Conservation (phyloP, 73 alveolate genomes). For the Durusdinium trenchii region DNA sequence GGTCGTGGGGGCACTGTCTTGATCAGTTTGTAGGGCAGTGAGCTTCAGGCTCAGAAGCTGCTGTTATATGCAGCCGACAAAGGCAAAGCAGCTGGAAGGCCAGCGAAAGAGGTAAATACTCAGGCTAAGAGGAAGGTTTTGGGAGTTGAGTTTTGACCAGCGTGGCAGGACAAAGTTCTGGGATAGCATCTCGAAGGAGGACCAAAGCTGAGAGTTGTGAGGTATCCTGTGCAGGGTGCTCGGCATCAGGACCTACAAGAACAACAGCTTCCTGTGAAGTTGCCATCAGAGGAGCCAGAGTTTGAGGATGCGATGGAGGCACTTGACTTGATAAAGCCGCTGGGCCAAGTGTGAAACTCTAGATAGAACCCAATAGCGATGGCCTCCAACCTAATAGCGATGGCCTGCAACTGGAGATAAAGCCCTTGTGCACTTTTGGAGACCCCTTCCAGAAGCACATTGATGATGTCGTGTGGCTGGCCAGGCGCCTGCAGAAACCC, state of each 20-base stretch:
- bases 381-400: too few relatives aligned
- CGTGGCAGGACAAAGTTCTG: slow-evolving; percentile 69
- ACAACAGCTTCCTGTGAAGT: slow-evolving; percentile 80
- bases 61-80: slow-evolving; percentile 73
- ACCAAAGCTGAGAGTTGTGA: neutral
- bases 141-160: neutral
- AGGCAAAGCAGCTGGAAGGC: slow-evolving; percentile 92
- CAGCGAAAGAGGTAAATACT: neutral
- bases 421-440: too few relatives aligned
- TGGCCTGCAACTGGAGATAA: too few relatives aligned
- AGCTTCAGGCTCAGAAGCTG: slow-evolving; percentile 85
- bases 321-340: too few relatives aligned
- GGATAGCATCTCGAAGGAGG: slow-evolving; percentile 89
- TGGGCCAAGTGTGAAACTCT: too few relatives aligned
- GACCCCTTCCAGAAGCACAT: too few relatives aligned
- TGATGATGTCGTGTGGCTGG: neutral
- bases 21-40: neutral
- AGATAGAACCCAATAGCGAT: too few relatives aligned
- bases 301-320: slow-evolving; percentile 81
- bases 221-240: neutral
- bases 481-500: neutral
- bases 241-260: slow-evolving; percentile 40
- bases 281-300: slow-evolving; percentile 75
- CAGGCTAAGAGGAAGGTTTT: neutral
- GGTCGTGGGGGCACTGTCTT: neutral